Base-by-base conservation (phyloP, 495 filamentous ascomycete species). In the Tetracladium setigerum region DNA sequence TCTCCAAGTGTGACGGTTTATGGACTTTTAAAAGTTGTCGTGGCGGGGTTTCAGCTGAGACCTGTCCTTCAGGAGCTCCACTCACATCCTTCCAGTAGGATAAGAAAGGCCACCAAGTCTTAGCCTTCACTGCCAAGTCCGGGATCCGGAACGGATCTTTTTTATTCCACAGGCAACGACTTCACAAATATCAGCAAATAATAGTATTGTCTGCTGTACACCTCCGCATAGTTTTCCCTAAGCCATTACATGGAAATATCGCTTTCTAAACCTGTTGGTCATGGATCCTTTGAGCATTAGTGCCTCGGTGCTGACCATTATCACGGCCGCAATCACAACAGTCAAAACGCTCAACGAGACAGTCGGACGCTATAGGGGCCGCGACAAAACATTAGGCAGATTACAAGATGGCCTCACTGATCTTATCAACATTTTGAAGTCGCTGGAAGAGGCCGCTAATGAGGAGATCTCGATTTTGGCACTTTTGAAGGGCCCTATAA, bases 231-330 rank as follows among this genome's bases (percentile, higher is more conserved):
- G 22, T 27, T 27, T 41, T 35, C 46, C 46, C 46, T 33, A 41
- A 49, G 24, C 38, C 30, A 27, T 38, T 39, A 30, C 35, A 48
- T 53, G 38, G 31, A 35, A 48, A 47, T 44, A 39, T 49, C 41
- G 27, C 44, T 46, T 35, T 47, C 49, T 41, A 38, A 51, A 32
- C 48, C 30, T 53, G 37, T 38, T 45, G 47, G 57, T 45, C 50
- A 53, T 54, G 53, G 61, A 63, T 49, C 61, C 58, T 47, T 44
- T 61, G 47, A 61, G 58, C 30, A 54, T 63, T 34, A 50, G 48
- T 53, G 57, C 51, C 12, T 61, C 56, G 27, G 34, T 44, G 33
- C 41, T 63, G 24, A 51, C 58, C 50, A 34, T 61, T 38, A 51
- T 57, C 36, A 54, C 56, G 36, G 58, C 61, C 10, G 40, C 61